Percentiles rank a stretch among this genome's conserved stretches.
Conservation (phyloP, 2,329 filamentous ascomycete species). For the Aspergillus udagawae region DNA sequence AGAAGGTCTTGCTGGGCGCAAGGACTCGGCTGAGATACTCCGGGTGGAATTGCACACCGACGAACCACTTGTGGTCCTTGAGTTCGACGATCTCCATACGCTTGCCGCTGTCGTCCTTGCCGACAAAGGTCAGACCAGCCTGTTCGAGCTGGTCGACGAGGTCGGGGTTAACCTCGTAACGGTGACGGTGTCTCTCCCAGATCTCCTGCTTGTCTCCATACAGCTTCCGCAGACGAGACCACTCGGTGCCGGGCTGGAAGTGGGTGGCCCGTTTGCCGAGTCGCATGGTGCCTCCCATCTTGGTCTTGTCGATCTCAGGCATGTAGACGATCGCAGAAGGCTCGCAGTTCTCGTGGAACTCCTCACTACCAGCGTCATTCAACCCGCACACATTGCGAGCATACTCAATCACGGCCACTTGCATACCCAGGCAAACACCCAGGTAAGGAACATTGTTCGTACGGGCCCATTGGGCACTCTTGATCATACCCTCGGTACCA, state of each 20-base stretch:
- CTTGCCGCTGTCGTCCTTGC: constrained; percentile 72
- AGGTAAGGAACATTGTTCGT: constrained; percentile 77
- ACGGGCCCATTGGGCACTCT: constrained; percentile 80
- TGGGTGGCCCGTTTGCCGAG: constrained; percentile 69
- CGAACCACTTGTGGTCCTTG: constrained; percentile 78
- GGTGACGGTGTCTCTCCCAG: constrained; percentile 77
- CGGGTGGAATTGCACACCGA: constrained; percentile 84
- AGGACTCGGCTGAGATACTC: constrained; percentile 78
- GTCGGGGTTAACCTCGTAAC: constrained; percentile 85
- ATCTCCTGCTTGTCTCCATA: constrained; percentile 60
- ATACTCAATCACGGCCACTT: constrained; percentile 86
- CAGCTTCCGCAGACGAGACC: constrained; percentile 70
- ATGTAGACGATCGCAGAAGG: constrained; percentile 81
- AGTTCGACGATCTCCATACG: constrained; percentile 83
- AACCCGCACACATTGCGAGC: constrained; percentile 72
- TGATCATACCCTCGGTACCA: constrained; percentile 87
- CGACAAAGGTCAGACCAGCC: constrained; percentile 69
- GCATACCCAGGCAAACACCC: constrained; percentile 89
- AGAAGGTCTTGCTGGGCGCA: constrained; percentile 68
- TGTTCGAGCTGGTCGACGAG: constrained; percentile 65
- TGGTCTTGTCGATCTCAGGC: constrained; percentile 77
- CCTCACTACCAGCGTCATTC: constrained; percentile 51
- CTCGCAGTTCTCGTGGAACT: constrained; percentile 54
- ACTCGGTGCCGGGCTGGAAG: constrained; percentile 73
- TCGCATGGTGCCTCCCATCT: constrained; percentile 82